Evolutionary conservation across 768 basidiomycete species (phyloP).

Genomic region (Lactarius akahatsu): DNA sequence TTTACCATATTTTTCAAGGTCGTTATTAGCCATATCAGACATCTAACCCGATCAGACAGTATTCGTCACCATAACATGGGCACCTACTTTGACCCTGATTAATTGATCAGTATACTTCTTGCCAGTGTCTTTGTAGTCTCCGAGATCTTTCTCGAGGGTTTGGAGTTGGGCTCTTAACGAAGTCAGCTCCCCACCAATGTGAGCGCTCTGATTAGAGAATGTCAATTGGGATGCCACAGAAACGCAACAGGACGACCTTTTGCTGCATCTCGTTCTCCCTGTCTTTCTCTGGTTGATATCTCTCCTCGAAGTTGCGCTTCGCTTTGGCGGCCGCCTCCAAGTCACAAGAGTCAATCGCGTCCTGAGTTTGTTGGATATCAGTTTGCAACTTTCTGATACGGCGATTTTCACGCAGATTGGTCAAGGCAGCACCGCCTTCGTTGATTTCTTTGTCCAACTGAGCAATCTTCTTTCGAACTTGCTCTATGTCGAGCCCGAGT

Average conservation of each 20-base stretch:
- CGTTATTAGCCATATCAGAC: conserved; percentile 96
- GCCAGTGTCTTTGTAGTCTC: conserved; percentile 84
- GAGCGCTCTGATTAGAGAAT: conserved; percentile 55
- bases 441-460: conserved; percentile 76
- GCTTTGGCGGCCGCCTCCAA: conserved; percentile 86
- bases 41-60: conserved; percentile 51
- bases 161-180: conserved; percentile 67
- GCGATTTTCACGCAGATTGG: conserved; percentile 80
- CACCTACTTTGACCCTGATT: conserved; percentile 85
- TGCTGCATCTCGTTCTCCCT: conserved; percentile 71
- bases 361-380: conserved; percentile 65
- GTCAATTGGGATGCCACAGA: conserved; percentile 3
- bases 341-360: conserved; percentile 71
- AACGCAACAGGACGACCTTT: conserved; percentile 46
- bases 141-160: conserved; percentile 65
- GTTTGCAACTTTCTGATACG: conserved; percentile 66
- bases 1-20: conserved; percentile 96
- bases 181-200: conserved; percentile 78
- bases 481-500: conserved; percentile 42
- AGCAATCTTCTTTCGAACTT: conserved; percentile 46
- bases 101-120: conserved; percentile 88
- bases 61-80: background rate
- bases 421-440: conserved; percentile 64
- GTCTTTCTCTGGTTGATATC: conserved; percentile 69
- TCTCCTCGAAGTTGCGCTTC: conserved; percentile 78